Base-by-base conservation (phyloP, 2,329 filamentous ascomycete species). In the Davidsoniella eucalypti region DNA sequence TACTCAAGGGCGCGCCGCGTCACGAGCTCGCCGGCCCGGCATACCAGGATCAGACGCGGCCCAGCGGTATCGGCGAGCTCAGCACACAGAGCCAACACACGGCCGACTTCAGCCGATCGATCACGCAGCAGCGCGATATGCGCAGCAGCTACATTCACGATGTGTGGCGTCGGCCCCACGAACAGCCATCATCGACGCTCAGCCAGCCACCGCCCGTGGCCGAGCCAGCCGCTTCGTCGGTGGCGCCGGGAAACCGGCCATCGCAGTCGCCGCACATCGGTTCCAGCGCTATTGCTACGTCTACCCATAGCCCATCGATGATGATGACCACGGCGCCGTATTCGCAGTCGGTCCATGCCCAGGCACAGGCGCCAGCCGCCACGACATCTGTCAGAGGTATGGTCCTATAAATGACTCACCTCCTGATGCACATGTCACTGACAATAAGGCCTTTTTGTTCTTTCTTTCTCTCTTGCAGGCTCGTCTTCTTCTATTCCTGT, bases 11-110 rank as follows among this genome's bases (percentile, higher is more conserved):
- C 54, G 83, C 87, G 49, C 84, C 87, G 18, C 79, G 90, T 56
- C 92, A 95, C 65, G 92, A 96, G 61, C 79, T 95, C 55, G 79
- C 84, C 12, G 92, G 88, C 21, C 80, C 84, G 37, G 73, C 87
- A 8, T 98, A 95, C 65, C 82, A 90, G 63, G 92, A 96, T 62
- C 76, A 87, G 57, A 85, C 82, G 7, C 80, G 88, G 61, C 72
- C 86, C 9, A 84, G 82, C 55, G 77, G 81, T 26, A 73, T 85
- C 25, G 71, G 76, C 44, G 90, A 96, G 58, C 78, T 96, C 49
- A 72, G 92, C 56, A 82, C 84, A 43, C 87, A 95, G 63, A 86
- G 87, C 25, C 79, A 86, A 47, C 86, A 94, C 55, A 83, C 90
- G 16, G 86, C 87, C 52, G 90, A 96, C 57, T 94, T 83, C 67